Base-by-base conservation (phyloP, 768 basidiomycete genomes). In the Tulasnella sp. region DNA sequence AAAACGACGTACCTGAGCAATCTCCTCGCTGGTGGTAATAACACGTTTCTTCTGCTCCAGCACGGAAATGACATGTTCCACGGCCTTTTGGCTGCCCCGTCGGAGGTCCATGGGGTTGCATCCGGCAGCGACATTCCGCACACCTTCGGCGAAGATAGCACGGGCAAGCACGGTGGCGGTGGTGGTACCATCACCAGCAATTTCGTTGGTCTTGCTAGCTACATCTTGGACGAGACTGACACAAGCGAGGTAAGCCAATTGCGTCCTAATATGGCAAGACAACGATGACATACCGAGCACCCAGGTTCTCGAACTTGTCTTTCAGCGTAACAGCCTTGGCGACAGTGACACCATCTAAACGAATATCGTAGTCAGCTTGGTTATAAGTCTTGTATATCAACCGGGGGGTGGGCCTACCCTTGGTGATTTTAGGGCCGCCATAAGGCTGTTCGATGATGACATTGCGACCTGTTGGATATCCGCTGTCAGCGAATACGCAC, bases 21-120 rank as follows among this genome's bases (percentile, higher is more conserved):
- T 98, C 74, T 99, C 93, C 25, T 89, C 88, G 14, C 86, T 89
- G 37, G 94, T 99, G 61, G 94, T 99, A 72, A 99, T 90, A 42
- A 83, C 87, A 69, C 91, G 84, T 63, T 94, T 83, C 69, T 97
- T 83, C 15, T 80, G 70, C 59, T 93, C 77, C 62, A 99, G 80
- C 75, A 85, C 92, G 65, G 86, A 80, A 62, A 97, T 85, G 63
- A 99, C 91, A 62, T 86, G 85, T 69, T 94, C 88, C 43, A 99
- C 94, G 46, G 94, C 94, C 8, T 90, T 88, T 68, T 99, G 94
- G 8, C 93, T 83, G 50, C 94, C 94, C n/a, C 93, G 84, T 61
- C 94, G 90, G 59, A 98, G 87, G 73, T 99, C 94, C 93, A 97
- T 99, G 11, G 94, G 94, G 75, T 94, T 96, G 78, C 94, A 99